Percentiles rank a stretch among this genome's conserved stretches.
phyloP scores from a whole-genome alignment of 2,329 filamentous ascomycete genomes.

The Colletotrichum musae region DNA sequence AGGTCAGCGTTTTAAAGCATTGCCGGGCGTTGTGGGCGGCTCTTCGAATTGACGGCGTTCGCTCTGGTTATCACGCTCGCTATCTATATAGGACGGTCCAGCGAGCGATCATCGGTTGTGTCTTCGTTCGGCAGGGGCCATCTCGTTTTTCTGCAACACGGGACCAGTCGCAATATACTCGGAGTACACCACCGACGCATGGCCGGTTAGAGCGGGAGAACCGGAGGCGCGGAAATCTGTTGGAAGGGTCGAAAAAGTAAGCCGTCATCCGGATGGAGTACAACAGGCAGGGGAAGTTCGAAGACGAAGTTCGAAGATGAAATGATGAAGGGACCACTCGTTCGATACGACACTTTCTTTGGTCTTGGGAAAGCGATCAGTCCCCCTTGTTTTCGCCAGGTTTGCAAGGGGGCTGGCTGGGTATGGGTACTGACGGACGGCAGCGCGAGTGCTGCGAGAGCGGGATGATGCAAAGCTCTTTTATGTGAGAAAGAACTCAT shows the following conservation, averaged over 20 bases:
- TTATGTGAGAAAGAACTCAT: conserved; percentile 27
- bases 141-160: conserved; percentile 22
- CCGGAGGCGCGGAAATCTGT: neutral
- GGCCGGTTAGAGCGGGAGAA: conserved; percentile 27
- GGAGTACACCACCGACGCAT: conserved; percentile 29
- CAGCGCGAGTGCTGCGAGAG: conserved; percentile 20
- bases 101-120: conserved; percentile 27
- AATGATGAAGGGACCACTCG: conserved; percentile 36
- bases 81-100: conserved; percentile 30
- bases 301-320: conserved; percentile 21
- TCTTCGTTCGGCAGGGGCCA: conserved; percentile 16
- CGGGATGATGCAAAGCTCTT: conserved; percentile 26
- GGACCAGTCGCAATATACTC: conserved; percentile 22
- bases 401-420: conserved; percentile 6
- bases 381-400: conserved; percentile 8
- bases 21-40: conserved; percentile 43
- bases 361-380: conserved; percentile 11
- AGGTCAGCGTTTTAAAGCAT: conserved; percentile 43
- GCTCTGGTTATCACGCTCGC: conserved; percentile 41
- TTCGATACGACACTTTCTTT: conserved; percentile 17
- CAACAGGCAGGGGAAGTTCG: conserved; percentile 18
- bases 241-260: conserved; percentile 10
- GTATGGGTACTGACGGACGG: conserved; percentile 2
- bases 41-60: conserved; percentile 43
- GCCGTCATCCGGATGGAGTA: conserved; percentile 32